Evolutionary conservation across 805 yeast genomes (phyloP).

Genomic region (Saccharomycopsis sp.): DNA sequence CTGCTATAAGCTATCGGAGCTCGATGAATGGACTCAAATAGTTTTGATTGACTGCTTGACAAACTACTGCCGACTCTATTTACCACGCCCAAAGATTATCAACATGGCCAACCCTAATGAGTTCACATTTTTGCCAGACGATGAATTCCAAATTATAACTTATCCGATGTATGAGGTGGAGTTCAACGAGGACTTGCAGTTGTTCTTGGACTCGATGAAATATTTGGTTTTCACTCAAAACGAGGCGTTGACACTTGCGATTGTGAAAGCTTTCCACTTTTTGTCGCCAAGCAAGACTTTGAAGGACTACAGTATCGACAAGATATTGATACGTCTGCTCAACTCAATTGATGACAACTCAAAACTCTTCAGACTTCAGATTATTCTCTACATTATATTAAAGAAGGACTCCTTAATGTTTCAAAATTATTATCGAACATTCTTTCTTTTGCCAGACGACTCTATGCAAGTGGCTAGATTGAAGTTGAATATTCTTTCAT

Average conservation of each 20-base stretch:
- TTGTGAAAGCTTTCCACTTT: slow-evolving; percentile 45
- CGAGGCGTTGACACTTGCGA: slow-evolving; percentile 52
- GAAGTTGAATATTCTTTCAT: slow-evolving; percentile 55
- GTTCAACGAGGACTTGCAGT: slow-evolving; percentile 47
- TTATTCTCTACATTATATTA: slow-evolving; percentile 13
- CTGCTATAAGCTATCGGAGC: slow-evolving; percentile 36
- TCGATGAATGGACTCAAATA: slow-evolving; percentile 71
- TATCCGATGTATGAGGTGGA: slow-evolving; percentile 34
- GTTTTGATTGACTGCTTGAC: slow-evolving; percentile 52
- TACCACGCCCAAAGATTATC: slow-evolving; percentile 44
- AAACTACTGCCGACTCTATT: slow-evolving; percentile 53
- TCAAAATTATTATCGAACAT: slow-evolving; percentile 25
- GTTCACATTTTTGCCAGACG: slow-evolving; percentile 36
- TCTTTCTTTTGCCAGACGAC: slow-evolving; percentile 53
- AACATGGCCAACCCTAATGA: slow-evolving; percentile 27
- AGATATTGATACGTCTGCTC: slow-evolving; percentile 38
- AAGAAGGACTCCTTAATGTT: slow-evolving; percentile 18
- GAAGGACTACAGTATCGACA: slow-evolving; percentile 39
- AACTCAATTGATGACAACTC: slow-evolving; percentile 23
- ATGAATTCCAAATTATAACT: slow-evolving; percentile 28
- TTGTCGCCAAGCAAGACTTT: slow-evolving; percentile 51
- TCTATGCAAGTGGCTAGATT: slow-evolving; percentile 32
- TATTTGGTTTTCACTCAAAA: slow-evolving; percentile 43
- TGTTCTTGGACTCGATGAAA: slow-evolving; percentile 41
- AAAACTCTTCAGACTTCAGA: slow-evolving; percentile 12